Evolutionary conservation across 1,284 basidiomycete species (phyloP).

Genomic region (Takashimella koratensis): DNA sequence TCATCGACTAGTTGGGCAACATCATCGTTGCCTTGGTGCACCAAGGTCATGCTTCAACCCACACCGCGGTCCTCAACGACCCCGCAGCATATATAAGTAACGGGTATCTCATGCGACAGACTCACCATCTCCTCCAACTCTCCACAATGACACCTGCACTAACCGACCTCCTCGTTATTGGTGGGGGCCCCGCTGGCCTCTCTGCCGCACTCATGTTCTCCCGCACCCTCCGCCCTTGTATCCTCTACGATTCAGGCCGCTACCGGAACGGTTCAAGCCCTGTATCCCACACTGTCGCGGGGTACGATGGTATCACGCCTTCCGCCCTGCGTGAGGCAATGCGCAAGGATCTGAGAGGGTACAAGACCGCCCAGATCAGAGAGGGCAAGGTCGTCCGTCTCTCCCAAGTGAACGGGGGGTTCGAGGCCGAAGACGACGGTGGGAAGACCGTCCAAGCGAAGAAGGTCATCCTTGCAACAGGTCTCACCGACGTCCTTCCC

Average conservation of each 20-base stretch:
- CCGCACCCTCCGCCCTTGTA: conserved; percentile 19
- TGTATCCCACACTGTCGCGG: conserved; percentile 22
- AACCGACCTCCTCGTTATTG: conserved; percentile 28
- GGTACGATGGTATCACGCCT: conserved; percentile 17
- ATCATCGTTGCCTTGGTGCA: too few relatives aligned
- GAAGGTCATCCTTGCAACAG: conserved; percentile 33
- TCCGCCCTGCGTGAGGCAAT: conserved; percentile 9
- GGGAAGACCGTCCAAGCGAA: conserved; percentile 15
- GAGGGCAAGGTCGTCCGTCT: conserved; percentile 16
- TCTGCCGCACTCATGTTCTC: conserved; percentile 21
- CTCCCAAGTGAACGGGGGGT: conserved; percentile 4
- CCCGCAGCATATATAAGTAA: too few relatives aligned
- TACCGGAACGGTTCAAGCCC: conserved; percentile 23
- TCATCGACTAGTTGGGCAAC: too few relatives aligned
- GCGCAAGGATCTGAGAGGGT: conserved; percentile 1
- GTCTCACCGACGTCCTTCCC: conserved; percentile 26
- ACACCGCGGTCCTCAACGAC: too few relatives aligned
- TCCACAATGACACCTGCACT: background rate
- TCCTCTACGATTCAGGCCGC: conserved; percentile 26
- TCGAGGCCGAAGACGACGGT: conserved; percentile 19
- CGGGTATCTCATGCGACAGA: too few relatives aligned
- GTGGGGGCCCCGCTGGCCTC: conserved; percentile 37
- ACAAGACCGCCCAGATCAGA: conserved; percentile 2
- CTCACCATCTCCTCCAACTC: too few relatives aligned
- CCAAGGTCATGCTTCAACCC: too few relatives aligned